phyloP scores from a whole-genome alignment of 805 yeast species.

The Lipomyces orientalis region DNA sequence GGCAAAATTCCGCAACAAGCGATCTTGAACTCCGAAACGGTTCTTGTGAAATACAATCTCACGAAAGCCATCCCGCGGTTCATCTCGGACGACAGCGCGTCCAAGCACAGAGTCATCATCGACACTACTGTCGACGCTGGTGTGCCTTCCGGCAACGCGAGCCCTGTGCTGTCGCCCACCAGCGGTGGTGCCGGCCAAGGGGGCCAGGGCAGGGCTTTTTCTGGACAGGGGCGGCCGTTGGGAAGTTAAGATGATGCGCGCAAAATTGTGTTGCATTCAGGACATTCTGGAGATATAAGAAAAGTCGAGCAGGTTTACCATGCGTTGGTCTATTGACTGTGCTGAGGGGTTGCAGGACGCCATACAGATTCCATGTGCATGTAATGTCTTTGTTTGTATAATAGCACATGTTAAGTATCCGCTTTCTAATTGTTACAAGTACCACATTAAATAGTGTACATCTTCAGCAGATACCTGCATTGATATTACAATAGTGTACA shows the following conservation, averaged over 20 bases:
- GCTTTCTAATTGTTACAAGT: constrained; percentile 1
- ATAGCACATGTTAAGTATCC: neutral
- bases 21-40: constrained; percentile 20
- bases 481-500: neutral
- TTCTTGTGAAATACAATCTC: constrained; percentile 15
- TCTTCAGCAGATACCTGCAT: neutral
- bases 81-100: constrained; percentile 34
- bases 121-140: constrained; percentile 35
- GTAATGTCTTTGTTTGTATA: neutral
- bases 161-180: constrained; percentile 28
- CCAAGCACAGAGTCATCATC: constrained; percentile 33
- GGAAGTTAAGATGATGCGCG: constrained; percentile 14
- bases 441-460: neutral
- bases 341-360: neutral
- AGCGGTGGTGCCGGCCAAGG: neutral
- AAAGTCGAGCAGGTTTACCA: too few relatives aligned
- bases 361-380: neutral
- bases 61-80: constrained; percentile 30
- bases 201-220: constrained; percentile 13
- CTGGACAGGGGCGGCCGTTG: constrained; percentile 29
- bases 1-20: constrained; percentile 26
- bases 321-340: too few relatives aligned
- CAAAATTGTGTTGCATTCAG: neutral
- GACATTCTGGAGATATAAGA: neutral
- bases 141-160: constrained; percentile 32